These are phyloP conservation scores for Mallotus repandus DNA, from an alignment of 441 rosid species.

Conservation along the genomic window DNA sequence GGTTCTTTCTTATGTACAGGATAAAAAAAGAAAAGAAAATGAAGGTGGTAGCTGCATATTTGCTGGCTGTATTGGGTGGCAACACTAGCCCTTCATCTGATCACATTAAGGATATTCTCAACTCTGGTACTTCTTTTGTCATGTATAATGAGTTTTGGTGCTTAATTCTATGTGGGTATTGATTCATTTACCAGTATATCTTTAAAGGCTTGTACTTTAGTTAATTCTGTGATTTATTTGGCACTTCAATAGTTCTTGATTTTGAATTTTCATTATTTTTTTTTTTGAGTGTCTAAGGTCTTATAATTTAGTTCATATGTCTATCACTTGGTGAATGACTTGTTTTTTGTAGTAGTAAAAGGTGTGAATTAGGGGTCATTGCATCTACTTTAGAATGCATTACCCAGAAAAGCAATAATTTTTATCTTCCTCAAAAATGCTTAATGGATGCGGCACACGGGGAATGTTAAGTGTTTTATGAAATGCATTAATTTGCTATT, in stretches of 20 bases:
- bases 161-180: not conserved
- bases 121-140: conserved; percentile 43
- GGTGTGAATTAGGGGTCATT: too few species aligned
- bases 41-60: conserved; percentile 54
- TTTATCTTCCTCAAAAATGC: too few species aligned
- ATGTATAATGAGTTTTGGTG: too few species aligned
- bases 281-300: too few species aligned
- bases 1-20: not conserved
- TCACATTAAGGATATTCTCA: conserved; percentile 60
- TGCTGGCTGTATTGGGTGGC: conserved; percentile 76
- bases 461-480: not conserved
- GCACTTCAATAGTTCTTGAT: not conserved
- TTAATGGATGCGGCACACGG: too few species aligned
- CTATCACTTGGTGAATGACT: too few species aligned
- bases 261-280: too few species aligned
- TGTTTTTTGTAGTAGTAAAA: too few species aligned
- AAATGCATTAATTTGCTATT: not conserved
- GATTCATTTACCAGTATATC: not conserved
- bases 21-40: conserved; percentile 6
- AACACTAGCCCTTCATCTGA: conserved; percentile 55
- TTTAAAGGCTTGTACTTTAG: not conserved
- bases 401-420: too few species aligned
- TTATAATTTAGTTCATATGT: too few species aligned
- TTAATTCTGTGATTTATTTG: not conserved
- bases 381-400: too few species aligned